Conservation (phyloP, 2,329 filamentous ascomycete species). For the Alternaria gaisen region DNA sequence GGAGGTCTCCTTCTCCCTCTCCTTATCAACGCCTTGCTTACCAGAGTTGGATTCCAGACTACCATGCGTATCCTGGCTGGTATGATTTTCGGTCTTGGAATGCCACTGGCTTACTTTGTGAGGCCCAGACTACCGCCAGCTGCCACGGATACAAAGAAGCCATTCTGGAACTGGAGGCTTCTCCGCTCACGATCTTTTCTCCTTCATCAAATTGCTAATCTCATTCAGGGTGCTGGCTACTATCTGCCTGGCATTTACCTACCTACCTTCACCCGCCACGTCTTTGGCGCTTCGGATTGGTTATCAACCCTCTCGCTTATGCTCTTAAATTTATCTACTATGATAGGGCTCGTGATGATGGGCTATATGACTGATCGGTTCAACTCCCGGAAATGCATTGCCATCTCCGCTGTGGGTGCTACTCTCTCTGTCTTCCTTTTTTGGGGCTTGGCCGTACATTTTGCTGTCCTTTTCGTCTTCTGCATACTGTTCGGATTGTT, state of each 20-base stretch:
- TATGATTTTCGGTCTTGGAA: not conserved
- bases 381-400: conserved; percentile 54
- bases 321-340: not conserved
- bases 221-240: conserved; percentile 50
- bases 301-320: conserved; percentile 18
- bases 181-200: not conserved
- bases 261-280: conserved; percentile 42
- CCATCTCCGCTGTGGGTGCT: conserved; percentile 53
- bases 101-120: not conserved
- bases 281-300: conserved; percentile 42
- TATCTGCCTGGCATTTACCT: conserved; percentile 53
- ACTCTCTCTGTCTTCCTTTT: conserved; percentile 54
- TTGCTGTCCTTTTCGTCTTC: conserved; percentile 45
- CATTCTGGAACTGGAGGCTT: not conserved
- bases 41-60: not conserved
- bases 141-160: not conserved
- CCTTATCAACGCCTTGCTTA: not conserved
- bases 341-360: not conserved
- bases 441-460: conserved; percentile 57
- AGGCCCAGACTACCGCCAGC: not conserved
- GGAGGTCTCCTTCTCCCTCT: not conserved
- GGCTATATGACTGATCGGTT: not conserved
- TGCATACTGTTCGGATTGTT: conserved; percentile 48
- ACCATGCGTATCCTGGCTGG: not conserved
- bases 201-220: conserved; percentile 43